phyloP scores from a whole-genome alignment of 2,329 filamentous ascomycete species.

The Colletotrichum shisoi region DNA sequence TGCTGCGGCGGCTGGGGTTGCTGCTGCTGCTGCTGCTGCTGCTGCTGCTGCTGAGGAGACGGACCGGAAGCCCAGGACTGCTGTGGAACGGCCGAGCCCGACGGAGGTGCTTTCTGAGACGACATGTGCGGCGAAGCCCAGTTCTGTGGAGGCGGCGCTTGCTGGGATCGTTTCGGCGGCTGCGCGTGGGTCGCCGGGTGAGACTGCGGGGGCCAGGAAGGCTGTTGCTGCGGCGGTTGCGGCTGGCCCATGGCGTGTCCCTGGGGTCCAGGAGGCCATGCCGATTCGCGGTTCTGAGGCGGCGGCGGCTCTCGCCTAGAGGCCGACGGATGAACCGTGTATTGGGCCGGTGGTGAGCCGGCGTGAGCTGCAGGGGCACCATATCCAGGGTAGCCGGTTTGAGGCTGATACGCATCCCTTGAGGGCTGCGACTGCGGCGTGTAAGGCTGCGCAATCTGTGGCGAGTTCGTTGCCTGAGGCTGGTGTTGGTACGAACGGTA shows the following conservation, averaged over 20 bases:
- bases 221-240: constrained; percentile 45
- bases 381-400: constrained; percentile 55
- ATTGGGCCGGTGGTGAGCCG: constrained; percentile 65
- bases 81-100: constrained; percentile 48
- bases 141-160: constrained; percentile 43
- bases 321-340: constrained; percentile 57
- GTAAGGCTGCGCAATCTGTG: constrained; percentile 58
- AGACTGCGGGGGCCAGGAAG: constrained; percentile 47
- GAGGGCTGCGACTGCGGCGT: constrained; percentile 51
- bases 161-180: constrained; percentile 45
- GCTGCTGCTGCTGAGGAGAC: constrained; percentile 1
- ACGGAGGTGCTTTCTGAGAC: constrained; percentile 49
- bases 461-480: constrained; percentile 54
- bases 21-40: constrained; percentile 41
- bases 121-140: constrained; percentile 52
- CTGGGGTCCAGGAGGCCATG: constrained; percentile 46
- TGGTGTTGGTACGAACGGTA: constrained; percentile 54
- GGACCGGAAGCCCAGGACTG: constrained; percentile 46
- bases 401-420: constrained; percentile 54
- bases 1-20: constrained; percentile 41
- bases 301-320: constrained; percentile 55
- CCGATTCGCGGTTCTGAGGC: constrained; percentile 48
- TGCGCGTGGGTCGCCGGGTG: constrained; percentile 48
- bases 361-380: constrained; percentile 51
- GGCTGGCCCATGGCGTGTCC: constrained; percentile 42